Evolutionary conservation across 2,329 filamentous ascomycete species (phyloP).

Genomic region (Davidsoniella virescens): DNA sequence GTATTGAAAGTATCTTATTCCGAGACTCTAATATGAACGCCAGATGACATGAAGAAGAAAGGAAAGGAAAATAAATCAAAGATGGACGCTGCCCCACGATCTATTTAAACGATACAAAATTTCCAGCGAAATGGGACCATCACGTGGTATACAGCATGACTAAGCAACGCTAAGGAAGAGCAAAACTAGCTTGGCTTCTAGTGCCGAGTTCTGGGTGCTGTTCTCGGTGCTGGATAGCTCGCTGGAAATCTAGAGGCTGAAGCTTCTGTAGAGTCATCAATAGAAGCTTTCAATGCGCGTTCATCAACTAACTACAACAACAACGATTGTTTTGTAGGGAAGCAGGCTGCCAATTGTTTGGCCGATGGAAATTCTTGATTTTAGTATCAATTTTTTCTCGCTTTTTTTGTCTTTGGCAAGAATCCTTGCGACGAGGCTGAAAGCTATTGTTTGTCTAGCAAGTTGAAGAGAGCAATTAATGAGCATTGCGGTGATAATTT

Average conservation of each 20-base stretch:
- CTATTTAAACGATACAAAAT: constrained; percentile 10
- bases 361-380: no score
- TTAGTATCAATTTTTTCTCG: background rate
- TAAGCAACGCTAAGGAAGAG: background rate
- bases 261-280: no score
- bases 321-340: background rate
- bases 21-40: constrained; percentile 99
- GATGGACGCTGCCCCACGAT: background rate
- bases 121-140: background rate
- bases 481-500: background rate
- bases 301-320: background rate
- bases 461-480: background rate
- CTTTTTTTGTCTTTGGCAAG: background rate
- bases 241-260: no score
- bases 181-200: background rate
- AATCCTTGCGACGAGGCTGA: constrained; percentile 11
- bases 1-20: constrained; percentile 70
- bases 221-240: no score
- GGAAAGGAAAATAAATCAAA: constrained; percentile 23
- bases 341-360: constrained; percentile 2
- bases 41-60: constrained; percentile 55
- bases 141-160: constrained; percentile 3
- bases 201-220: no score
- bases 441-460: background rate
- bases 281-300: background rate